These are phyloP conservation scores for Megacollybia platyphylla DNA, from an alignment of 1,284 basidiomycete species.

Conservation along the genomic window DNA sequence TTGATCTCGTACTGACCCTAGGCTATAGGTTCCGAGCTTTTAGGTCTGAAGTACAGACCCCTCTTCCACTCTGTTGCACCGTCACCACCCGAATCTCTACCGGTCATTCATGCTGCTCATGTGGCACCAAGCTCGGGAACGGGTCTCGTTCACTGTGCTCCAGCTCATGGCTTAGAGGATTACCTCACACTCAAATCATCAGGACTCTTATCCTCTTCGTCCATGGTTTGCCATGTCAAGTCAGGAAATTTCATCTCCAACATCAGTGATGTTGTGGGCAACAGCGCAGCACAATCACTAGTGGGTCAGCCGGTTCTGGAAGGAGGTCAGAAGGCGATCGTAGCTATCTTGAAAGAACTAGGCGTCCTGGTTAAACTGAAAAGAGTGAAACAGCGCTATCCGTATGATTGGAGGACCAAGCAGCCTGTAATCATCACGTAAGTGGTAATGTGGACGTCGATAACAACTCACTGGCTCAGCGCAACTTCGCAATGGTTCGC, in stretches of 20 bases:
- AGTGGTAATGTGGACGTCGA: slow-evolving; percentile 11
- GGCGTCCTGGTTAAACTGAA: slow-evolving; percentile 58
- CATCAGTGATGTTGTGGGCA: slow-evolving; percentile 42
- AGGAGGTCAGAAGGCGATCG: slow-evolving; percentile 57
- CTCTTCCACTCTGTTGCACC: slow-evolving; percentile 37
- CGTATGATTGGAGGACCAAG: slow-evolving; percentile 96
- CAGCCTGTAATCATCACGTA: slow-evolving; percentile 86
- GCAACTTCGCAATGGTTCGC: slow-evolving; percentile 99
- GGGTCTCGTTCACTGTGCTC: slow-evolving; percentile 92
- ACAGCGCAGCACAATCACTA: slow-evolving; percentile 29
- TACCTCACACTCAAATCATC: slow-evolving; percentile 60
- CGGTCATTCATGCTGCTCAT: slow-evolving; percentile 46
- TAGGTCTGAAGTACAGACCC: slow-evolving; percentile 55
- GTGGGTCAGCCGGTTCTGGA: slow-evolving; percentile 65
- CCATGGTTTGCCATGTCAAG: slow-evolving; percentile 65
- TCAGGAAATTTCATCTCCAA: slow-evolving; percentile 63
- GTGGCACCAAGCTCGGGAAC: slow-evolving; percentile 90
- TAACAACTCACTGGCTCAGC: slow-evolving; percentile 22
- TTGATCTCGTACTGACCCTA: too few relatives aligned
- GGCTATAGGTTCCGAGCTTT: slow-evolving; percentile 44
- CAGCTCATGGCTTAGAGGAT: slow-evolving; percentile 92
- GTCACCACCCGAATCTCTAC: slow-evolving; percentile 15
- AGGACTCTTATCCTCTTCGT: slow-evolving; percentile 26
- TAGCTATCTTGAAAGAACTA: slow-evolving; percentile 48
- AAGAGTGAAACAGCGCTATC: slow-evolving; percentile 79